phyloP scores from a whole-genome alignment of 805 yeast genomes.

The Ogataea pilisensis region DNA sequence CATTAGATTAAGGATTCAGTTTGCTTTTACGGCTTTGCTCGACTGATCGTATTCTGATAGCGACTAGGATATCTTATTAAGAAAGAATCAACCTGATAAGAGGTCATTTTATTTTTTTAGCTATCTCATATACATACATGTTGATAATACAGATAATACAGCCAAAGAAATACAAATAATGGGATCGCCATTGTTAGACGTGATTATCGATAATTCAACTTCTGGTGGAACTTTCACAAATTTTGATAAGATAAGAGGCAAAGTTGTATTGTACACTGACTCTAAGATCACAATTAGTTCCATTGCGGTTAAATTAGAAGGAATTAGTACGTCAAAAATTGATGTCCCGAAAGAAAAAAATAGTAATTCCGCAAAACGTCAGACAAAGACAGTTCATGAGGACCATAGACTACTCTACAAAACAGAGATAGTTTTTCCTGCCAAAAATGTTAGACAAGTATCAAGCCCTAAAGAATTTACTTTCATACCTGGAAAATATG shows the following conservation, averaged over 20 bases:
- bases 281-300: slow-evolving; percentile 40
- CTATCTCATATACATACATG: no score
- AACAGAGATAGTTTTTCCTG: slow-evolving; percentile 48
- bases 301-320: slow-evolving; percentile 51
- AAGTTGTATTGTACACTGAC: slow-evolving; percentile 35
- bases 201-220: slow-evolving; percentile 19
- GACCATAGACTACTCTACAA: slow-evolving; percentile 47
- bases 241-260: slow-evolving; percentile 40
- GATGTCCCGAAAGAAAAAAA: slow-evolving; percentile 23
- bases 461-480: slow-evolving; percentile 42
- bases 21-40: no score
- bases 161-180: neutral
- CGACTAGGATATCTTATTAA: no score
- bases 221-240: slow-evolving; percentile 44
- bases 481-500: slow-evolving; percentile 46
- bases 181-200: slow-evolving; percentile 9
- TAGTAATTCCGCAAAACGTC: slow-evolving; percentile 9
- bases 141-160: no score
- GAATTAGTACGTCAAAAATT: slow-evolving; percentile 38
- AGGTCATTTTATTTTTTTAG: no score
- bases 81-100: no score
- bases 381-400: slow-evolving; percentile 23
- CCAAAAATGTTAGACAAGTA: slow-evolving; percentile 42
- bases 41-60: no score
- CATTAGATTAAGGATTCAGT: no score